A percentile compares a stretch with the other conserved stretches of the same genome.
These are phyloP conservation scores for Apiospora arundinis DNA, from an alignment of 2,329 filamentous ascomycete genomes.

Conservation along the genomic window DNA sequence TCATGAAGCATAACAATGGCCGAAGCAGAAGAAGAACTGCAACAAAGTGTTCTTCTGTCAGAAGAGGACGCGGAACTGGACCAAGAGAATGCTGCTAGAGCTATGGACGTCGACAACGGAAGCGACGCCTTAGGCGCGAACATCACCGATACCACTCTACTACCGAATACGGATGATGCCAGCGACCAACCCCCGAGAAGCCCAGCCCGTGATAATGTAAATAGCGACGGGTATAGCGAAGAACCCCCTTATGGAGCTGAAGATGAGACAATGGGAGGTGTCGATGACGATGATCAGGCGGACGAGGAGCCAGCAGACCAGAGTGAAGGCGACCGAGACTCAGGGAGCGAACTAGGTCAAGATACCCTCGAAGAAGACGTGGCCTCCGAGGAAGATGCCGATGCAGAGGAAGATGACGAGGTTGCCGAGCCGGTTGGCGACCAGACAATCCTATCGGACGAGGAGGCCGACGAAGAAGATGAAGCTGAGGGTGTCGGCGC, in stretches of 20 bases:
- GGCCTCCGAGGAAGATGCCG: constrained; percentile 30
- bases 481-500: constrained; percentile 62
- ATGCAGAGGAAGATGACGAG: constrained; percentile 36
- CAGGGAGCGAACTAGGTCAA: constrained; percentile 30
- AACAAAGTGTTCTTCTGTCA: constrained; percentile 60
- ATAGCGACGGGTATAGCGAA: not conserved
- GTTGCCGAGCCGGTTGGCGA: constrained; percentile 56
- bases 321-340: constrained; percentile 23
- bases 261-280: constrained; percentile 32
- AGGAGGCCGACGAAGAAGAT: constrained; percentile 44
- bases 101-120: constrained; percentile 36
- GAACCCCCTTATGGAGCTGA: constrained; percentile 25
- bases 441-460: constrained; percentile 31
- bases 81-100: constrained; percentile 43
- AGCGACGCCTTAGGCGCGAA: constrained; percentile 23
- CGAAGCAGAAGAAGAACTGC: constrained; percentile 62
- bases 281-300: constrained; percentile 35
- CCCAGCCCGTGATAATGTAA: not conserved
- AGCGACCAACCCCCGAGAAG: not conserved
- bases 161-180: constrained; percentile 11
- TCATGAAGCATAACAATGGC: constrained; percentile 46
- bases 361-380: constrained; percentile 21
- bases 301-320: not conserved
- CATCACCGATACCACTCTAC: constrained; percentile 14
- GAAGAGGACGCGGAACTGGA: constrained; percentile 51